Percentiles rank a stretch among this genome's conserved stretches.
Evolutionary conservation across 2,329 filamentous ascomycete genomes (phyloP).

Genomic region (Aspergillus sp.): DNA sequence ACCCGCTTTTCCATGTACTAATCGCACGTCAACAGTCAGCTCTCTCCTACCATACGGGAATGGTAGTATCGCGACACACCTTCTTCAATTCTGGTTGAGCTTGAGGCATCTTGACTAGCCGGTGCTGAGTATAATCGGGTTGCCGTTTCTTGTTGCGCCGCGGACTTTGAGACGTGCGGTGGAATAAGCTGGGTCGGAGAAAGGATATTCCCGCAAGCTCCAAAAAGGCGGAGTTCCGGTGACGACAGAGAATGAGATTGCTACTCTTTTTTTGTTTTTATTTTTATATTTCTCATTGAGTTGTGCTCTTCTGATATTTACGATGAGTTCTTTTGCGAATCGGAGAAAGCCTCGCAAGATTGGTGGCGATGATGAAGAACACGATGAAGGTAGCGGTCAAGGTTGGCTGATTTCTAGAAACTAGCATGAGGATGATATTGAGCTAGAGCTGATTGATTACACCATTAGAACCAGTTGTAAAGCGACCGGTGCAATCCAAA

Average conservation of each 20-base stretch:
- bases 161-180: constrained; percentile 21
- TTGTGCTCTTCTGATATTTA: not conserved
- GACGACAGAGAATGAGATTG: constrained; percentile 3
- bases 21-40: constrained; percentile 12
- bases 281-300: not conserved
- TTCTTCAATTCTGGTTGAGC: constrained; percentile 99
- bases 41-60: constrained; percentile 1
- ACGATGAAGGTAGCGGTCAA: constrained; percentile 25
- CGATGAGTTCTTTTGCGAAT: constrained; percentile 53
- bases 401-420: constrained; percentile 33
- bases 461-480: constrained; percentile 46
- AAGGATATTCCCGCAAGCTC: constrained; percentile 29
- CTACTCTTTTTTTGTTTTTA: constrained; percentile 1
- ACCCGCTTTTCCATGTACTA: constrained; percentile 99
- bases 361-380: constrained; percentile 59
- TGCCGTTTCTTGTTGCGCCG: constrained; percentile 16
- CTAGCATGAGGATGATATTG: not conserved
- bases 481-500: constrained; percentile 46
- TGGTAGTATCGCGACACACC: constrained; percentile 45
- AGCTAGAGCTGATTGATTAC: constrained; percentile 18
- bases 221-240: constrained; percentile 10
- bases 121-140: constrained; percentile 13
- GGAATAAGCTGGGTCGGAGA: constrained; percentile 25
- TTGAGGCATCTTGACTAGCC: constrained; percentile 72
- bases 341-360: constrained; percentile 70